Conservation (phyloP, 2,329 filamentous ascomycete species). For the Xylaria digitata region DNA sequence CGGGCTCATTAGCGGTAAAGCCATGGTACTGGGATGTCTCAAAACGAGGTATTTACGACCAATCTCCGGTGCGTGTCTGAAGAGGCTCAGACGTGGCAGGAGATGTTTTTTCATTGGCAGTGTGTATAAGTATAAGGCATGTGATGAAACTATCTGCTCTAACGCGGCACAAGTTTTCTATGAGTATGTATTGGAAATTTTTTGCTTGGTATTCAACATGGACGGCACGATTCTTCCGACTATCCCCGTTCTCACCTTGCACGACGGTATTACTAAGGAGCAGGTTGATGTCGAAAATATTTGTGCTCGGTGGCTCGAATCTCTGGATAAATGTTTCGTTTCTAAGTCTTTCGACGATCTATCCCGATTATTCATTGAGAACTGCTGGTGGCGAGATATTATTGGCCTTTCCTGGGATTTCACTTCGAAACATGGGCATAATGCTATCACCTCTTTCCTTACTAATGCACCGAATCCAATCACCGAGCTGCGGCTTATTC, state of each 20-base stretch:
- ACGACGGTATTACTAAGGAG: background rate
- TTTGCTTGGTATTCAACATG: background rate
- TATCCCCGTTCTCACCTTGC: background rate
- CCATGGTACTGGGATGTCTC: no score
- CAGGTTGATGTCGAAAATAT: background rate
- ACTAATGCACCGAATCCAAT: background rate
- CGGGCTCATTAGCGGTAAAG: no score
- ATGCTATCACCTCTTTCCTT: background rate
- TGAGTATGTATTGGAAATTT: background rate
- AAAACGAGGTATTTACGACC: no score
- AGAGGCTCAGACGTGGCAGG: no score
- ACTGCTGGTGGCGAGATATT: constrained; percentile 2
- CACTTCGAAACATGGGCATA: background rate
- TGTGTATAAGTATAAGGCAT: background rate
- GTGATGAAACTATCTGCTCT: background rate
- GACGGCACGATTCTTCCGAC: background rate
- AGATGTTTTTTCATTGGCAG: no score
- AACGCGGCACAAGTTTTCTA: background rate
- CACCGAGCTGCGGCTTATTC: background rate
- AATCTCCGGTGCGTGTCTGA: no score
- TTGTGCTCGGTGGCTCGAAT: background rate
- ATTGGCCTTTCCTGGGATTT: background rate
- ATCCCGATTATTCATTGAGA: background rate
- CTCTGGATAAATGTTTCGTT: background rate
- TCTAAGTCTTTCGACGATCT: background rate